A percentile compares a stretch with the other conserved stretches of the same genome.
Evolutionary conservation across 352 stramenopile species (phyloP).

Genomic region (Globisporangium sylvaticum): DNA sequence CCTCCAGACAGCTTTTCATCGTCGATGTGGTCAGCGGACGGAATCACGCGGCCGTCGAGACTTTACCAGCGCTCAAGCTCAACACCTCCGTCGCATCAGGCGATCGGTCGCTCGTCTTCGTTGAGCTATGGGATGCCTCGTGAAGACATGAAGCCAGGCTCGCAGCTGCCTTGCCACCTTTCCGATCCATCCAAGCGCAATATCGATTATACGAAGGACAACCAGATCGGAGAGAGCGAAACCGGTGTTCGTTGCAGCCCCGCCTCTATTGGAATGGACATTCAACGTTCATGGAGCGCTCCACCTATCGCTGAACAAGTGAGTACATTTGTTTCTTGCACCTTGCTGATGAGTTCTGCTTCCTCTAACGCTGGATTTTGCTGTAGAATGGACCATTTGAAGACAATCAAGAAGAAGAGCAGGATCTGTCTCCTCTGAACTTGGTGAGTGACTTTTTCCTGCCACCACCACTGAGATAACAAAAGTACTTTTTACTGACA

Average conservation of each 20-base stretch:
- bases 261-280: conserved; percentile 18
- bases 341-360: neutral
- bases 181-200: neutral
- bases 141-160: conserved; percentile 4
- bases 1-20: conserved; percentile 28
- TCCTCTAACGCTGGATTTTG: neutral
- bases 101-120: neutral
- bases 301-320: conserved; percentile 38
- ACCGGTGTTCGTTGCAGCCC: neutral
- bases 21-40: conserved; percentile 58
- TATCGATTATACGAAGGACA: neutral
- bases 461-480: neutral
- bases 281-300: conserved; percentile 46
- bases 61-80: conserved; percentile 48
- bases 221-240: neutral
- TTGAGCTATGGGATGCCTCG: neutral
- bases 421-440: conserved; percentile 18
- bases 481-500: conserved; percentile 6
- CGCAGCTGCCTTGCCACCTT: conserved; percentile 3
- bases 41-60: conserved; percentile 41
- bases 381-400: conserved; percentile 17
- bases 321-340: conserved; percentile 4
- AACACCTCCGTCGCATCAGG: conserved; percentile 22
- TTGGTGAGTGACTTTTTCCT: conserved; percentile 21
- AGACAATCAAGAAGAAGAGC: conserved; percentile 38